Evolutionary conservation across 139 green algal species (phyloP).

Genomic region (Pleodorina starrii): DNA sequence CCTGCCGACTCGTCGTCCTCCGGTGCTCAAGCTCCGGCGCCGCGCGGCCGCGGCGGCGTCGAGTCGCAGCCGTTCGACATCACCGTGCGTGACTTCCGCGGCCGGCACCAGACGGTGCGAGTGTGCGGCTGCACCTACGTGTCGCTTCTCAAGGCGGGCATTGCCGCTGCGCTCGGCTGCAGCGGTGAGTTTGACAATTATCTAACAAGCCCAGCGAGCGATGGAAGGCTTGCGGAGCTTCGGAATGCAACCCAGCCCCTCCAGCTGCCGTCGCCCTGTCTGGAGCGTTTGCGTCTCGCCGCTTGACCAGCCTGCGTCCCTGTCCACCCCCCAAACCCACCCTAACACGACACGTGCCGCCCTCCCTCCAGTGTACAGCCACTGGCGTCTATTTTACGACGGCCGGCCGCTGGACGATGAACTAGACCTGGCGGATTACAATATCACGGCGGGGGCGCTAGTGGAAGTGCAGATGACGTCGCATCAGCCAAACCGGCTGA

Average conservation of each 20-base stretch:
- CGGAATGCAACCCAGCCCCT: too few relatives aligned
- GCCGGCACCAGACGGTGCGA: background rate
- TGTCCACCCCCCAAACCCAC: too few relatives aligned
- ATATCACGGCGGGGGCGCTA: background rate
- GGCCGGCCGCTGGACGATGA: background rate
- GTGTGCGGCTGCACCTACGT: conserved; percentile 12
- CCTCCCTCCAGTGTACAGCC: background rate
- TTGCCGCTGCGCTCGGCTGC: background rate
- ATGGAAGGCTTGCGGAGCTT: too few relatives aligned
- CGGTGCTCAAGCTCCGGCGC: too few relatives aligned
- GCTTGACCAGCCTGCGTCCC: too few relatives aligned
- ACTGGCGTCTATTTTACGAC: background rate
- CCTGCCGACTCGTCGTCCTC: too few relatives aligned
- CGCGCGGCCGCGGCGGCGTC: too few relatives aligned
- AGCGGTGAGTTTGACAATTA: conserved; percentile 31
- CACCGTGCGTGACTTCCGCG: conserved; percentile 6
- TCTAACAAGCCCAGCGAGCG: too few relatives aligned
- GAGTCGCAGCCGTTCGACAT: conserved; percentile 17
- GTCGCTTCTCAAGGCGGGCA: background rate
- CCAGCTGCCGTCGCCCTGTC: too few relatives aligned
- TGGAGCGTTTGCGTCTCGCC: too few relatives aligned
- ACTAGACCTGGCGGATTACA: conserved; percentile 12
- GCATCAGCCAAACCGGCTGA: background rate
- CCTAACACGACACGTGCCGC: too few relatives aligned
- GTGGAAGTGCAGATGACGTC: conserved; percentile 15